A percentile compares a stretch with the other conserved stretches of the same genome.
phyloP scores from a whole-genome alignment of 495 filamentous ascomycete species.

The Geoglossum glabrum region DNA sequence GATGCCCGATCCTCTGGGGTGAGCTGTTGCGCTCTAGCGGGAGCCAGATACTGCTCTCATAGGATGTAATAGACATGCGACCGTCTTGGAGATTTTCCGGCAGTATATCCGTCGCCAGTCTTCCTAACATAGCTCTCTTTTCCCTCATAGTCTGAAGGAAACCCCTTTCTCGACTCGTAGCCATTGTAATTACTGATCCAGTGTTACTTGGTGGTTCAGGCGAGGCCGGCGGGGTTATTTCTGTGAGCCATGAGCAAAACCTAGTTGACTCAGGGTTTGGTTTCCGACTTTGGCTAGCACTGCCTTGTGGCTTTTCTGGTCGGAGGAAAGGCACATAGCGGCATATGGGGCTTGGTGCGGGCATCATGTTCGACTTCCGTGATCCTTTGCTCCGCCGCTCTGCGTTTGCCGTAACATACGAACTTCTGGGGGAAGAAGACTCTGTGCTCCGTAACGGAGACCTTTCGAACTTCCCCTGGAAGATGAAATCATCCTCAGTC shows the following conservation, averaged over 20 bases:
- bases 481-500: background rate
- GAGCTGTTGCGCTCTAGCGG: background rate
- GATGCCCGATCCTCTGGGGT: background rate
- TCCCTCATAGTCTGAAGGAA: slow-evolving; percentile 62
- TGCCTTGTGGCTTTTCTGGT: background rate
- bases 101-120: slow-evolving; percentile 23
- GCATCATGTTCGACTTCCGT: background rate
- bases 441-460: background rate
- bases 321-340: background rate
- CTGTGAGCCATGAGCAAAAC: background rate
- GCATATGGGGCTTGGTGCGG: background rate
- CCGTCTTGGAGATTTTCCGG: background rate
- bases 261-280: background rate
- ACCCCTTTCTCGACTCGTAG: slow-evolving; percentile 65
- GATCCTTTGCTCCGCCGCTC: background rate
- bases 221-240: background rate
- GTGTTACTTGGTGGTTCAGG: background rate
- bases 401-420: background rate
- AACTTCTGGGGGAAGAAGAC: background rate
- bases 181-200: slow-evolving; percentile 34
- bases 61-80: background rate
- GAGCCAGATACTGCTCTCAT: background rate
- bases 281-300: background rate
- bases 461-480: background rate
- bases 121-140: slow-evolving; percentile 43